Evolutionary conservation across 2,329 filamentous ascomycete species (phyloP).

Genomic region (Fusarium citri): DNA sequence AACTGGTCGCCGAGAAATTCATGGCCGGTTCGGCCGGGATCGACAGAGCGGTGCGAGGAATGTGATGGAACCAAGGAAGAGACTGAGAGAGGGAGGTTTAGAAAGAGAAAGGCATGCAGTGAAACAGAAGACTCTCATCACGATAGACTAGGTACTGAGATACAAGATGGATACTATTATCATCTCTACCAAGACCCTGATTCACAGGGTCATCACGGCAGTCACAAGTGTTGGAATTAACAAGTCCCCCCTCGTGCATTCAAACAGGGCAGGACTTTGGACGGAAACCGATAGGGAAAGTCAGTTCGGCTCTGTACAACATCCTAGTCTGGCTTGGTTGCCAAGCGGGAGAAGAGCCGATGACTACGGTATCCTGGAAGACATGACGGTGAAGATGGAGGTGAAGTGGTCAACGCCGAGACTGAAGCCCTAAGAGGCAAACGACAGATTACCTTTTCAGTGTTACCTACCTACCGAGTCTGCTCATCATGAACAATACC

Average conservation of each 20-base stretch:
- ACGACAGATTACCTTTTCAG: not conserved
- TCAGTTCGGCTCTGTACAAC: slow-evolving; percentile 10
- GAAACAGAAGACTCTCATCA: slow-evolving; percentile 8
- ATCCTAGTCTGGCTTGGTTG: slow-evolving; percentile 29
- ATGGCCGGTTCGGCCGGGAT: slow-evolving; percentile 35
- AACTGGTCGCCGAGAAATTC: slow-evolving; percentile 7
- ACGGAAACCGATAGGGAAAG: slow-evolving; percentile 7
- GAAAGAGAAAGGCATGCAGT: slow-evolving; percentile 4
- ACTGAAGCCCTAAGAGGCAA: not conserved
- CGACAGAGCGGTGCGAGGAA: slow-evolving; percentile 28
- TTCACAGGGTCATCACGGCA: slow-evolving; percentile 8
- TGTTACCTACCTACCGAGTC: not conserved
- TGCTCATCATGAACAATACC: too few species aligned
- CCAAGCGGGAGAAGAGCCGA: slow-evolving; percentile 29
- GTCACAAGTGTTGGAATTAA: not conserved
- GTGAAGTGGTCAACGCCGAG: not conserved
- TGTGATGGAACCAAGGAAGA: slow-evolving; percentile 26
- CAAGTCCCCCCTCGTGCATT: not conserved
- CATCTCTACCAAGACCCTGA: not conserved
- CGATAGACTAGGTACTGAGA: not conserved
- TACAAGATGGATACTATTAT: not conserved
- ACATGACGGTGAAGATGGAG: slow-evolving; percentile 11
- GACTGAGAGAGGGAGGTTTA: not conserved
- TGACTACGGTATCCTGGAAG: slow-evolving; percentile 1
- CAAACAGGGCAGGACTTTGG: slow-evolving; percentile 1